Conservation (phyloP, 2,329 filamentous ascomycete genomes). For the Beauveria brongniartii region DNA sequence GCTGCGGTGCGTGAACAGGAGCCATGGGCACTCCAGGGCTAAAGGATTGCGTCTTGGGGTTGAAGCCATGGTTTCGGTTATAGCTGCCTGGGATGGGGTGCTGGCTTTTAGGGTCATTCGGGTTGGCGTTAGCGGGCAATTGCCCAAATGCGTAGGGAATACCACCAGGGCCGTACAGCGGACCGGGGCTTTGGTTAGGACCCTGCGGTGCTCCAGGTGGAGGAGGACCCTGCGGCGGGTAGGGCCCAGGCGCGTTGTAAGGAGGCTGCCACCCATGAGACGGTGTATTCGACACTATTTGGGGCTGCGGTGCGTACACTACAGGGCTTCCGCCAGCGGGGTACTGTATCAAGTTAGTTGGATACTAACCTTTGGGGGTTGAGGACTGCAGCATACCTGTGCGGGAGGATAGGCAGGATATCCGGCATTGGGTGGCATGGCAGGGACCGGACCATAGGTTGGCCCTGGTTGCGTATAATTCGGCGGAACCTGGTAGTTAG, state of each 20-base stretch:
- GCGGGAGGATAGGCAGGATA: slow-evolving; percentile 35
- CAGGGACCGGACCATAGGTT: slow-evolving; percentile 34
- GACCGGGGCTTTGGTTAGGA: slow-evolving; percentile 14
- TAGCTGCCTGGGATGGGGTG: slow-evolving; percentile 81
- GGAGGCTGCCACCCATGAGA: slow-evolving; percentile 31
- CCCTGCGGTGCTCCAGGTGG: slow-evolving; percentile 19
- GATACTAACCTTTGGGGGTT: neutral
- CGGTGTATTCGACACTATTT: slow-evolving; percentile 22
- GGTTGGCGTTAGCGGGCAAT: slow-evolving; percentile 60
- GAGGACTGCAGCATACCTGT: slow-evolving; percentile 30
- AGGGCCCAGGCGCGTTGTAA: slow-evolving; percentile 23
- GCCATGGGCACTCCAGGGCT: slow-evolving; percentile 54
- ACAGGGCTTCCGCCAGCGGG: slow-evolving; percentile 27
- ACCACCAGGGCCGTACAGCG: slow-evolving; percentile 19
- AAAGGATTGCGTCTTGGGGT: slow-evolving; percentile 90
- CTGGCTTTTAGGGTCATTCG: slow-evolving; percentile 64
- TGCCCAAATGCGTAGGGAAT: slow-evolving; percentile 71
- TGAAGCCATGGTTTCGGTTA: slow-evolving; percentile 73
- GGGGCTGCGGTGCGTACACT: slow-evolving; percentile 28
- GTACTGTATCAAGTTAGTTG: slow-evolving; percentile 19
- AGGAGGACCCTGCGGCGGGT: slow-evolving; percentile 18
- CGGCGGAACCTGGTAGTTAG: slow-evolving; percentile 38
- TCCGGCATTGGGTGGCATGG: slow-evolving; percentile 30
- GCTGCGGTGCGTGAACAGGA: slow-evolving; percentile 39
- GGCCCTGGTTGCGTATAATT: slow-evolving; percentile 36